A percentile compares a stretch with the other conserved stretches of the same genome.
phyloP scores from a whole-genome alignment of 1,284 basidiomycete genomes.

The Ustilago nuda region DNA sequence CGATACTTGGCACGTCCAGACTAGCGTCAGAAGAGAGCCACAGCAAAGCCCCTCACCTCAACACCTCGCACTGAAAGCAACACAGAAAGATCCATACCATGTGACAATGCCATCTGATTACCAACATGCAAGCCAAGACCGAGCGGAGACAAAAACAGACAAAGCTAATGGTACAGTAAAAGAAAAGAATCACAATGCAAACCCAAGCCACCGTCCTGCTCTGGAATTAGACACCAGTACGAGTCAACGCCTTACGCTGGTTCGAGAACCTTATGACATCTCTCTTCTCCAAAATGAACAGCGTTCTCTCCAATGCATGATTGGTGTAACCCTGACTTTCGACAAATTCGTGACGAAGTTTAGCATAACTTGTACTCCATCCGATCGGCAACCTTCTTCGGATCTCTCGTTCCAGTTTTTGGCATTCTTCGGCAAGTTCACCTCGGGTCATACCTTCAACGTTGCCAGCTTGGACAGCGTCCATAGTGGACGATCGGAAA shows the following conservation, averaged over 20 bases:
- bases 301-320: constrained; percentile 90
- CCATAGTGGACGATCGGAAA: constrained; percentile 99
- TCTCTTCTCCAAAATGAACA: constrained; percentile 93
- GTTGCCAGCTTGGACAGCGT: constrained; percentile 92
- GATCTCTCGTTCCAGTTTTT: constrained; percentile 90
- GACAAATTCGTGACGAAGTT: constrained; percentile 94
- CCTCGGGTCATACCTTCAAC: constrained; percentile 92
- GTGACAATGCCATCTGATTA: not conserved
- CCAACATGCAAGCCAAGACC: constrained; percentile 3
- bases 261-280: constrained; percentile 89
- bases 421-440: constrained; percentile 94
- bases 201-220: not conserved
- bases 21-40: too few relatives aligned
- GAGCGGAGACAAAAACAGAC: not conserved
- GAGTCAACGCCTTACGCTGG: constrained; percentile 65
- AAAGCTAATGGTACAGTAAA: constrained; percentile 13
- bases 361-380: constrained; percentile 96
- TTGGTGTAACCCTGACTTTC: constrained; percentile 78
- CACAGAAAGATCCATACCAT: not conserved
- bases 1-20: too few relatives aligned
- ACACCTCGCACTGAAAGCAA: not conserved
- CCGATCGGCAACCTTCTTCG: constrained; percentile 89
- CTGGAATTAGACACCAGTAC: constrained; percentile 61
- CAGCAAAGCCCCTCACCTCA: too few relatives aligned
- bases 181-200: not conserved